These are phyloP conservation scores for Boletus reticuloceps DNA, from an alignment of 768 basidiomycete genomes.

Conservation along the genomic window DNA sequence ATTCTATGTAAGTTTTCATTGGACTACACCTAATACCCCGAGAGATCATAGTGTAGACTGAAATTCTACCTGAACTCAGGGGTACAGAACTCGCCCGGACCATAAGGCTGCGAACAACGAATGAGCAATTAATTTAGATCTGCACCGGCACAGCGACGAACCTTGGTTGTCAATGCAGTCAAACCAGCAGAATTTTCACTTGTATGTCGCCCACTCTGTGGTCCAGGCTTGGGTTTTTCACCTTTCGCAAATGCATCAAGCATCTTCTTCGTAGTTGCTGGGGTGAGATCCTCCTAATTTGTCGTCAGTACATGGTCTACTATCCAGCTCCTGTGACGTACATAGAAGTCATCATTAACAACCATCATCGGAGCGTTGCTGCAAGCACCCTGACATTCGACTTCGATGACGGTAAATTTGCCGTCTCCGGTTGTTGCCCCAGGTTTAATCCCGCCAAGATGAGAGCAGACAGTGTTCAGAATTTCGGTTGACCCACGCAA, in stretches of 20 bases:
- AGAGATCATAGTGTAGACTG: background rate
- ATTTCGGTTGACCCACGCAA: slow-evolving; percentile 89
- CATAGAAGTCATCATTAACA: slow-evolving; percentile 95
- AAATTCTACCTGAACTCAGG: slow-evolving; percentile 74
- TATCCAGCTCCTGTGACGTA: slow-evolving; percentile 36
- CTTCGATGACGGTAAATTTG: slow-evolving; percentile 96
- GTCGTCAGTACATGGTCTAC: slow-evolving; percentile 7
- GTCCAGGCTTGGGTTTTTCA: slow-evolving; percentile 88
- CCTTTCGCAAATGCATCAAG: slow-evolving; percentile 78
- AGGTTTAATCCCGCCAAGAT: slow-evolving; percentile 80
- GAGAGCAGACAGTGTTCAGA: slow-evolving; percentile 75
- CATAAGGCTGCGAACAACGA: slow-evolving; percentile 66
- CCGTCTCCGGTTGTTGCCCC: slow-evolving; percentile 94
- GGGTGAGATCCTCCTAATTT: slow-evolving; percentile 77
- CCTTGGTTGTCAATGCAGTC: slow-evolving; percentile 76
- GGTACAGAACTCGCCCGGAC: slow-evolving; percentile 85
- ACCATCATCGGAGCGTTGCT: slow-evolving; percentile 98
- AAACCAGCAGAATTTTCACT: slow-evolving; percentile 93
- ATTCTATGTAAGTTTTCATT: background rate
- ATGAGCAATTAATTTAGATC: slow-evolving; percentile 1
- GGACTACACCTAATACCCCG: background rate
- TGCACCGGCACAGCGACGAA: slow-evolving; percentile 27
- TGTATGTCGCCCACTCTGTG: slow-evolving; percentile 82
- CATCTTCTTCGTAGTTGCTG: slow-evolving; percentile 73
- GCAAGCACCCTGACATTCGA: slow-evolving; percentile 98